A percentile compares a stretch with the other conserved stretches of the same genome.
Conservation (phyloP, 1,284 basidiomycete genomes). For the Lentinus polychrous region DNA sequence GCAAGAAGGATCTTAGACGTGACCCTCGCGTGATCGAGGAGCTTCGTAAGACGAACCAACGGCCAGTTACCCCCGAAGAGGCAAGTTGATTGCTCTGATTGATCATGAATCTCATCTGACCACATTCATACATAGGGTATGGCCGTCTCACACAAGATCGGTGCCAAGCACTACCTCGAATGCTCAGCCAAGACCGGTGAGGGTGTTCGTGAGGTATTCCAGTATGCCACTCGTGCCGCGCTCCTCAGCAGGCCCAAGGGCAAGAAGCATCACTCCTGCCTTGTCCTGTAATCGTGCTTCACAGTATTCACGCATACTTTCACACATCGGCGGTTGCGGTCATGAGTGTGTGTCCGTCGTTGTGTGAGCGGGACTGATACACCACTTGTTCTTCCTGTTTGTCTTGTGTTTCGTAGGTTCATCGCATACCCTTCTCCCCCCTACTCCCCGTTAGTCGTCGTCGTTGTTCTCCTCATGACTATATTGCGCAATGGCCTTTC, state of each 20-base stretch:
- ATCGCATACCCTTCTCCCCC: too few relatives aligned
- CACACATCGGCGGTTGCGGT: too few relatives aligned
- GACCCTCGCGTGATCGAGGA: constrained; percentile 49
- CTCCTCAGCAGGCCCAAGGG: constrained; percentile 37
- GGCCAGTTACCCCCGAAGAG: constrained; percentile 52
- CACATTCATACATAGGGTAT: constrained; percentile 38
- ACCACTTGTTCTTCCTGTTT: too few relatives aligned
- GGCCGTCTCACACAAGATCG: constrained; percentile 70
- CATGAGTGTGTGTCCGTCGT: too few relatives aligned
- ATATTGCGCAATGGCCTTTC: too few relatives aligned
- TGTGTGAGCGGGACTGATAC: too few relatives aligned
- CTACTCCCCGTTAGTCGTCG: too few relatives aligned
- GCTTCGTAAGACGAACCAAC: constrained; percentile 54
- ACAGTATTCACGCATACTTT: background rate
- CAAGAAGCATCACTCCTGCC: constrained; percentile 34
- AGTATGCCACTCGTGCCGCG: constrained; percentile 64
- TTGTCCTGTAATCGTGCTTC: constrained; percentile 40
- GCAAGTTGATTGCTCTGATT: constrained; percentile 23
- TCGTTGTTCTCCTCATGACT: too few relatives aligned
- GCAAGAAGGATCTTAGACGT: constrained; percentile 68
- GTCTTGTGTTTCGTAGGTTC: too few relatives aligned
- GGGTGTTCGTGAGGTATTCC: constrained; percentile 74
- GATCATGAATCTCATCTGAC: background rate
- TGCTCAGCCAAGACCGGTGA: constrained; percentile 69
- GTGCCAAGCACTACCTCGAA: constrained; percentile 68